Evolutionary conservation across 2,329 filamentous ascomycete genomes (phyloP), one percentile per base, ranked within the genome.

Genomic region (Spiromastix sp.): DNA sequence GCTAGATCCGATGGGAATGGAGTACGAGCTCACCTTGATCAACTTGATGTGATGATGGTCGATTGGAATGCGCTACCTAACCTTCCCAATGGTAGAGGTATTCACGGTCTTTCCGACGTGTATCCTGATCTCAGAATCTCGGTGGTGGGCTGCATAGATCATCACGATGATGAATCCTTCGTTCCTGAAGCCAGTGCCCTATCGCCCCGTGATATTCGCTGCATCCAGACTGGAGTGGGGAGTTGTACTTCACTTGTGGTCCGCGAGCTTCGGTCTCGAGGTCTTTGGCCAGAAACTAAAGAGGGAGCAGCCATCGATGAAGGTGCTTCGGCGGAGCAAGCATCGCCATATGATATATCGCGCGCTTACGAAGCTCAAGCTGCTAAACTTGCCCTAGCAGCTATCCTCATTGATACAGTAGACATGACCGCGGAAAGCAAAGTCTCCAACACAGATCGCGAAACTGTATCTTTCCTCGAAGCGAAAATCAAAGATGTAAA

Each of bases 171-270:
- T 36, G 75, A 80, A 47, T 41, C 57, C 10, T 67, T 62, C 36
- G 61, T 77, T 2, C 61, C 70, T 0, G 24, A 50, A 8, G 50
- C 60, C 3, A 46, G 42, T 3, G 20, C 30, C 4, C 22, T 53
- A 15, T 19, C 31, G 16, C 64, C 66, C 1, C 49, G 43, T 1
- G 51, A 52, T 3, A 72, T 71, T 6, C 59, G 68, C 17, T 55
- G 74, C 15, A 67, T 79, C 24, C 58, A 64, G 30, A 70, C 68
- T 15, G 62, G 64, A 10, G 59, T 63, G 9, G 75, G 74, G 2
- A 77, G 73, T 41, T 79, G 75, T 50, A 67, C 66, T 6, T 77
- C 72, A 19, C 60, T 78, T 2, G 59, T 79, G 6, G 58, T 67
- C 5, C 63, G 68, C 28, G 66, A 73, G 40, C 55, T 54, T 37